Conservation (phyloP, 345 rosid species). For the Melaleuca quinquenervia region DNA sequence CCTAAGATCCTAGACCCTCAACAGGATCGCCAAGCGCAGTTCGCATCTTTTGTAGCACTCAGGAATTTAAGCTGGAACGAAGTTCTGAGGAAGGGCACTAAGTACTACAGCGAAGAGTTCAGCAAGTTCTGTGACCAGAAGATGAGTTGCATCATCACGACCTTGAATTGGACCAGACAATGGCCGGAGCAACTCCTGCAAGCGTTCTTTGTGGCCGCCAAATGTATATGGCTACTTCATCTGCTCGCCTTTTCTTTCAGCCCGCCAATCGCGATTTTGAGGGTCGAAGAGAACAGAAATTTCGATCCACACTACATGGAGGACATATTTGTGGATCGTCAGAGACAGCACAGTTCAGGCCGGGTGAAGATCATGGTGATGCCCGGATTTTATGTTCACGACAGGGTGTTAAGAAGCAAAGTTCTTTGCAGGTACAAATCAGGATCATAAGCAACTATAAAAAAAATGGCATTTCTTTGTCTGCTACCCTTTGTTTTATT, state of each 20-base stretch:
- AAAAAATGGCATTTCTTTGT: not conserved
- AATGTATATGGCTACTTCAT: constrained; percentile 93
- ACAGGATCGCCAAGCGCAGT: constrained; percentile 67
- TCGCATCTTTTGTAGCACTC: constrained; percentile 60
- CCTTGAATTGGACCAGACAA: constrained; percentile 70
- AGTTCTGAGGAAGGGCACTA: constrained; percentile 83
- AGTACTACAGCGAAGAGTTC: constrained; percentile 85
- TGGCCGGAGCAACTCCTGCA: constrained; percentile 93
- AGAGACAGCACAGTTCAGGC: constrained; percentile 28
- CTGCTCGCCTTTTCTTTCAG: constrained; percentile 86
- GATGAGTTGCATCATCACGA: constrained; percentile 78
- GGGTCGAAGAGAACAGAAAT: constrained; percentile 69
- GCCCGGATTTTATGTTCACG: constrained; percentile 87
- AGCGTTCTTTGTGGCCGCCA: constrained; percentile 81
- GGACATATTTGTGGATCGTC: constrained; percentile 63
- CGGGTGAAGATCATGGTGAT: constrained; percentile 84
- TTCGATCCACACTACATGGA: constrained; percentile 82
- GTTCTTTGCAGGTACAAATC: constrained; percentile 77
- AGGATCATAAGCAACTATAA: constrained; percentile 10
- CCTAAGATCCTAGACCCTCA: constrained; percentile 63
- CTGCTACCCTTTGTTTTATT: not conserved
- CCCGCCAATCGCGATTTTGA: constrained; percentile 59
- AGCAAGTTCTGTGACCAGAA: constrained; percentile 96
- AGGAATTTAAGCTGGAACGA: constrained; percentile 95
- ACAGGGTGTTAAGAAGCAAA: constrained; percentile 77